Percentiles rank a stretch among this genome's conserved stretches.
Evolutionary conservation across 1,139 yeast genomes (phyloP).

Genomic region (Pichia sp.): DNA sequence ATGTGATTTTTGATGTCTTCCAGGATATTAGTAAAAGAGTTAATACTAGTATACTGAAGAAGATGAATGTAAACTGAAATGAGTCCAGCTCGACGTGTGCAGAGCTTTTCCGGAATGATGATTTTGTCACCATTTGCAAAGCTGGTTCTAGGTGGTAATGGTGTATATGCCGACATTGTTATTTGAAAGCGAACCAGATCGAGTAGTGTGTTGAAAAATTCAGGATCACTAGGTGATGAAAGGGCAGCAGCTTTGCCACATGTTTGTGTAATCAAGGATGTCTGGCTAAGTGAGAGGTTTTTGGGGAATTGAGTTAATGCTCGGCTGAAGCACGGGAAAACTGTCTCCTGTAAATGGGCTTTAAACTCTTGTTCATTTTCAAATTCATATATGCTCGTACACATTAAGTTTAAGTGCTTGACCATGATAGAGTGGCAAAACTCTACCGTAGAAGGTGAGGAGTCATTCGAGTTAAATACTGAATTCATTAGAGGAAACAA

Average conservation of each 20-base stretch:
- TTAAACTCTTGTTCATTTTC: background rate
- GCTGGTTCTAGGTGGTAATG: constrained; percentile 21
- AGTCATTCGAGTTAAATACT: constrained; percentile 33
- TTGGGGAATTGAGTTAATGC: constrained; percentile 51
- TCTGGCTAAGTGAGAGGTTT: constrained; percentile 51
- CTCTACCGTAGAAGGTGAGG: constrained; percentile 42
- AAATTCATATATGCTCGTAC: background rate
- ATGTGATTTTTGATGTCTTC: constrained; percentile 40
- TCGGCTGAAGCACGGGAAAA: constrained; percentile 7
- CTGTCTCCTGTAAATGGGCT: constrained; percentile 22
- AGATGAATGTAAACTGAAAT: constrained; percentile 46
- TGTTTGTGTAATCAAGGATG: constrained; percentile 9
- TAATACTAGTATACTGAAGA: constrained; percentile 51
- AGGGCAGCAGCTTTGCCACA: constrained; percentile 1
- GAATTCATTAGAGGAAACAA: constrained; percentile 44
- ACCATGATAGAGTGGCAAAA: constrained; percentile 66
- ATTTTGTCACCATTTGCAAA: constrained; percentile 42
- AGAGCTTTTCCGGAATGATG: constrained; percentile 3
- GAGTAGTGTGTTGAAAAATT: background rate
- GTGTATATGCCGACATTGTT: constrained; percentile 13
- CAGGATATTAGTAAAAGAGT: constrained; percentile 46
- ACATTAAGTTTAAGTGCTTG: constrained; percentile 28
- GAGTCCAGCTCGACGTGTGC: constrained; percentile 39
- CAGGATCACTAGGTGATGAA: background rate
- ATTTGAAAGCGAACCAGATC: constrained; percentile 15